Evolutionary conservation across 352 stramenopile genomes (phyloP), one percentile per base, ranked within the genome.

Genomic region (Aphanomyces cochlioides): DNA sequence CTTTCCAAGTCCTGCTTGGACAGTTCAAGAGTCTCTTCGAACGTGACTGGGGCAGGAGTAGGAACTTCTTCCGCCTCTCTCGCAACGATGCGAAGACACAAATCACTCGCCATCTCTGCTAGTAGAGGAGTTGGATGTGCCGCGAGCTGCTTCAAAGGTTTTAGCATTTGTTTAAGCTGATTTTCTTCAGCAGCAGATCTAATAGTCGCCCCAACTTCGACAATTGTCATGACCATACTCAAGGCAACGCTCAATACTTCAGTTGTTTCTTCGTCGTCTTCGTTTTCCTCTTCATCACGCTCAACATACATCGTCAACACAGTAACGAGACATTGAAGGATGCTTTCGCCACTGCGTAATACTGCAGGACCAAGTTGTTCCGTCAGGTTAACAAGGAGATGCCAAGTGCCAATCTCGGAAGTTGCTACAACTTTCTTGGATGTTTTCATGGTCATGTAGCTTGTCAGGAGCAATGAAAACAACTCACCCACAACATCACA

Each of bases 221-320:
- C 61, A 45, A 95, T 93, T 7, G 87, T 95, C 71, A 87, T 82
- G 2, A 92, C 67, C 38, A 95, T 75, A 0, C 87, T 85, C 2
- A 95, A 73, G 69, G 83, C 90, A n/a, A 95, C 82, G 3, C 79
- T 88, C 58, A 95, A 56, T 6, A 95, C 87, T 47, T 93, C 87
- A 21, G 82, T 78, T 67, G 82, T 79, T 4, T 88, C 78, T 10
- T 81, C 74, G 4, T 64, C 65, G n/a, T 75, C 63, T 38, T 59
- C 21, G 12, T 68, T 59, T 13, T 10, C 12, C n/a, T 28, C 72
- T 17, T 1, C 53, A 39, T 37, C 47, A 40, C 5, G 10, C 54
- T 41, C 45, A 74, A 73, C 87, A 45, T 76, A 95, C 58, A 83
- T 91, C 21, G 79, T 73, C 28, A 95, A 56, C 1, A 93, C 84